Evolutionary conservation across 2,329 filamentous ascomycete species (phyloP).

Genomic region (Scedosporium boydii): DNA sequence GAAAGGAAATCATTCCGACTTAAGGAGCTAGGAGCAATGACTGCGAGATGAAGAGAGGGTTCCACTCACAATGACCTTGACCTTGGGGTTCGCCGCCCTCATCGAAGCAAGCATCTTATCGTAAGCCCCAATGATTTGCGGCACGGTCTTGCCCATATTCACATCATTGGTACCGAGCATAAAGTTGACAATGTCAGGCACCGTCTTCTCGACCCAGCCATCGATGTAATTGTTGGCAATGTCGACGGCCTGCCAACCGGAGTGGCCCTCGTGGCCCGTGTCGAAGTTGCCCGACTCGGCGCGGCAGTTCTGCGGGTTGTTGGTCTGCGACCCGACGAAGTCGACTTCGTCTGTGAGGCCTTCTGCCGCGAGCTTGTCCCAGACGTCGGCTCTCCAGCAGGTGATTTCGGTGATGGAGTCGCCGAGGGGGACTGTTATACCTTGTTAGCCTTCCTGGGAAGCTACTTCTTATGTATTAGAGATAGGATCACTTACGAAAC

Average conservation of each 20-base stretch:
- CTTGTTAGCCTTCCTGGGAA: neutral
- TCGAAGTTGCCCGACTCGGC: slow-evolving; percentile 22
- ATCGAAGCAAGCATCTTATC: slow-evolving; percentile 25
- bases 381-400: slow-evolving; percentile 32
- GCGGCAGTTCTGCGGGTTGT: slow-evolving; percentile 27
- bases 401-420: slow-evolving; percentile 35
- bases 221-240: slow-evolving; percentile 28
- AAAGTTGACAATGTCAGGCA: slow-evolving; percentile 31
- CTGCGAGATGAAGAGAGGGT: too few relatives aligned
- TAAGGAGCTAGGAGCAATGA: too few relatives aligned
- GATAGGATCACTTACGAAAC: neutral
- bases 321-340: slow-evolving; percentile 30
- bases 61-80: slow-evolving; percentile 29
- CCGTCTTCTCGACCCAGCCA: slow-evolving; percentile 24
- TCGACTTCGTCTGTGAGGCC: slow-evolving; percentile 23
- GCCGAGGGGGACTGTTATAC: slow-evolving; percentile 20
- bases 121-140: slow-evolving; percentile 27
- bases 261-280: slow-evolving; percentile 31
- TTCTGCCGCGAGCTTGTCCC: slow-evolving; percentile 25
- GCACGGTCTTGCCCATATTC: slow-evolving; percentile 15
- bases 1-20: too few relatives aligned
- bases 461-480: too few relatives aligned
- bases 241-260: slow-evolving; percentile 26
- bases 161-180: slow-evolving; percentile 37
- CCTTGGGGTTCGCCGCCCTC: slow-evolving; percentile 23